Evolutionary conservation across 2,329 filamentous ascomycete species (phyloP).

Genomic region (Polytolypa hystricis): DNA sequence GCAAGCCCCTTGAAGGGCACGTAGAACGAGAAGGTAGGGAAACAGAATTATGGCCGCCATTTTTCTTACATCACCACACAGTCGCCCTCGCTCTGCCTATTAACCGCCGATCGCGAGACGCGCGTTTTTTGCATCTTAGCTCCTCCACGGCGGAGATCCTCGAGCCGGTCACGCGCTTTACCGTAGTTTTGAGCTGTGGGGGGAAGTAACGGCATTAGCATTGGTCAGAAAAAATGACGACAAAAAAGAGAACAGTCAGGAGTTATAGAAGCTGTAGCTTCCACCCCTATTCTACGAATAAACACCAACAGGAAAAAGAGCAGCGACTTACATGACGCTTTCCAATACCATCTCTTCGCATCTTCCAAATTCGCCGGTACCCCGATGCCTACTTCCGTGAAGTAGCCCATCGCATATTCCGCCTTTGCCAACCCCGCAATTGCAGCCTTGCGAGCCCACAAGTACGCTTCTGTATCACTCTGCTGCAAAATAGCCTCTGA

Average conservation of each 20-base stretch:
- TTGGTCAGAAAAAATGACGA: neutral
- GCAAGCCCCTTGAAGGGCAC: no score
- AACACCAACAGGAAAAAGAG: constrained; percentile 1
- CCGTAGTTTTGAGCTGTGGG: constrained; percentile 83
- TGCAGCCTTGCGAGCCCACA: constrained; percentile 93
- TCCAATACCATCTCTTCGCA: constrained; percentile 96
- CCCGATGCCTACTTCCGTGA: constrained; percentile 90
- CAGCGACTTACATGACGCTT: constrained; percentile 72
- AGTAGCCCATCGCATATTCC: constrained; percentile 97
- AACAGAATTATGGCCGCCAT: no score
- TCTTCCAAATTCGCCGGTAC: constrained; percentile 78
- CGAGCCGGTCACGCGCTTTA: constrained; percentile 82
- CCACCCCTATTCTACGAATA: constrained; percentile 1
- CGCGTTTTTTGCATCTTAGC: constrained; percentile 61
- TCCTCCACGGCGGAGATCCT: constrained; percentile 77
- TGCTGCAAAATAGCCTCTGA: constrained; percentile 78
- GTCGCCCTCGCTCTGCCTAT: constrained; percentile 78
- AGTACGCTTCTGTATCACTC: constrained; percentile 89
- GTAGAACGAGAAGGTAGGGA: no score
- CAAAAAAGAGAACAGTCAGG: neutral
- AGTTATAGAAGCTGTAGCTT: constrained; percentile 1
- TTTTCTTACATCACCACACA: constrained; percentile 69
- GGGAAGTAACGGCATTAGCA: constrained; percentile 9
- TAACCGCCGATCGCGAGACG: constrained; percentile 71
- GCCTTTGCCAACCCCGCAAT: constrained; percentile 81